Base-by-base conservation (phyloP, 2,329 filamentous ascomycete species). In the Cercospora sp. region DNA sequence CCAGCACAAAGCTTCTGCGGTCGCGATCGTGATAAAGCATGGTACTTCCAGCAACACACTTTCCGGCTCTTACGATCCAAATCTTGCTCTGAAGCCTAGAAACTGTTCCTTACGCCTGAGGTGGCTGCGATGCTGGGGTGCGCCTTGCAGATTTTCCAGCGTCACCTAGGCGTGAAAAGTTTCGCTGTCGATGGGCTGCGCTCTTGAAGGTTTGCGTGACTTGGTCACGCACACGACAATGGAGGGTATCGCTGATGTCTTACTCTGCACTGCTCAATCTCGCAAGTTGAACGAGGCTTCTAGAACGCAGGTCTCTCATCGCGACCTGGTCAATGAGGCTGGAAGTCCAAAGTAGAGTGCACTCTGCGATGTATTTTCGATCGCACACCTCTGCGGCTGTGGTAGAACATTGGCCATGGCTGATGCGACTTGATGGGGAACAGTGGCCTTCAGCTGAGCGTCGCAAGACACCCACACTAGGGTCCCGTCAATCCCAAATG, bases 331-430 rank as follows among this genome's bases (percentile, higher is more conserved):
- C 36, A 8, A 33, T 31, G 26, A 5, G 18, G 30, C 36, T 64
- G 63, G 16, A 60, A 59, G 23, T 64, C 53, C 16, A 64, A 33
- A 23, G 48, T n/a, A 26, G 28, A 64, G 18, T 23, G 63, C 63
- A 20, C 51, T 64, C 36, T 64, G 63, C 9, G 53, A 42, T 33
- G 63, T 31, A 6, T 23, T 5, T 4, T 64, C 9, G 63, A 58
- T 12, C 31, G 31, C 16, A 51, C 30, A 28, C 51, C 31, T 13
- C 13, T 31, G 63, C 45, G 33, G 30, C 23, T 13, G 31, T 10
- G n/a, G 7, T 36, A 8, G 18, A 58, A 20, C 16, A 33, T 20
- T n/a, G 31, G 55, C 30, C 30, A 59, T 33, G 48, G 48, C 48
- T 28, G n/a, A 59, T 59, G 3, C 28, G 55, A 26, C 10, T 23